These are phyloP conservation scores for Pseudonitzschia delicatissima DNA, from an alignment of 108 stramenopile genomes.

Conservation along the genomic window DNA sequence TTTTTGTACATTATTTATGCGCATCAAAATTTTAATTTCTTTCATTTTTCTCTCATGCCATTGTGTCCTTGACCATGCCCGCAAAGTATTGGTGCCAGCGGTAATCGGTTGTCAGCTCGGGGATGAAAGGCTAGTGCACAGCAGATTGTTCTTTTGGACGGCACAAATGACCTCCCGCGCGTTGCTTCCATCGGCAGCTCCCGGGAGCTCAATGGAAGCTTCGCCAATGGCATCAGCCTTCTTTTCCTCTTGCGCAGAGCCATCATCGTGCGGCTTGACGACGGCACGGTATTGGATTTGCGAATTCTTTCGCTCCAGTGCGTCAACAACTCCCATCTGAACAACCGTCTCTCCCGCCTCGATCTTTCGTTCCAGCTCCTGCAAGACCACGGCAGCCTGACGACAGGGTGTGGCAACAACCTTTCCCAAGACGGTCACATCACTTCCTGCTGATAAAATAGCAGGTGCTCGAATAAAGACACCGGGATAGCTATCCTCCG, in stretches of 20 bases:
- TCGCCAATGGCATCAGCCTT: constrained; percentile 30
- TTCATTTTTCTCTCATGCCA: background rate
- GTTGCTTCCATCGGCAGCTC: constrained; percentile 79
- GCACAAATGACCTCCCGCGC: constrained; percentile 94
- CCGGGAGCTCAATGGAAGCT: constrained; percentile 57
- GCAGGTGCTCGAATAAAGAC: constrained; percentile 99
- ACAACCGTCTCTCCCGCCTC: constrained; percentile 73
- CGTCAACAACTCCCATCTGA: constrained; percentile 75
- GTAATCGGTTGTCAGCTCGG: constrained; percentile 90
- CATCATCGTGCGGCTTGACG: constrained; percentile 8
- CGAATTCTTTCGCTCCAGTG: constrained; percentile 52
- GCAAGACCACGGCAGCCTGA: constrained; percentile 79
- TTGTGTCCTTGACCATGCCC: constrained; percentile 58
- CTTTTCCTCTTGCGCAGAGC: constrained; percentile 28
- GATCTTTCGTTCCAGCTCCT: constrained; percentile 77
- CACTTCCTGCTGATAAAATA: constrained; percentile 77
- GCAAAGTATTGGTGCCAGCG: constrained; percentile 95
- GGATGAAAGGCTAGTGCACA: constrained; percentile 97
- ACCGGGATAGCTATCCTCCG: constrained; percentile 64
- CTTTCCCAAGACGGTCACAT: constrained; percentile 79
- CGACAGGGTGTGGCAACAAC: constrained; percentile 88
- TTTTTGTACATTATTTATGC: background rate
- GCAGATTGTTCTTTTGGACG: constrained; percentile 70
- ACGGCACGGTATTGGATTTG: constrained; percentile 50
- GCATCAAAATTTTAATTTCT: background rate